Conservation (phyloP, 2,329 filamentous ascomycete genomes). For the Aspergillus piperis region DNA sequence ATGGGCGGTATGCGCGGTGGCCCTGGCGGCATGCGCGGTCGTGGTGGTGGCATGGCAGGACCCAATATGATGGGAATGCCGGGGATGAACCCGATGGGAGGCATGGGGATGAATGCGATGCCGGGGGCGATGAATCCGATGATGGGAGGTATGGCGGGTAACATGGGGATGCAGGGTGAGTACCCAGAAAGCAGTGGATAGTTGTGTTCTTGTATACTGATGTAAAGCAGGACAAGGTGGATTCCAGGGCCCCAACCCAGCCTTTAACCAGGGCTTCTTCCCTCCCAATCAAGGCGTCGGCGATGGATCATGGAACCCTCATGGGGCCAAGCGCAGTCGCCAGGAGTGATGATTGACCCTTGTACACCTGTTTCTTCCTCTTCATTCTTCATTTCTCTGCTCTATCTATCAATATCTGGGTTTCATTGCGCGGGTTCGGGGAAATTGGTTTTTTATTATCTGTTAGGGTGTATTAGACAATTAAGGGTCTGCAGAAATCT, state of each 20-base stretch:
- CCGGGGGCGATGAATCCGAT: constrained; percentile 61
- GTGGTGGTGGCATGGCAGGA: constrained; percentile 60
- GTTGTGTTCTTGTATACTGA: not conserved
- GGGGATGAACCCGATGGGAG: constrained; percentile 54
- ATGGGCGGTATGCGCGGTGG: constrained; percentile 58
- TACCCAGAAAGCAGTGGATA: not conserved
- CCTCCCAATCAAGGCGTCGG: constrained; percentile 51
- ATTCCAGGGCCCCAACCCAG: constrained; percentile 68
- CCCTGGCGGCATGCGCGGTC: constrained; percentile 60
- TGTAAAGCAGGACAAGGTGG: constrained; percentile 48
- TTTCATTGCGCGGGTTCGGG: constrained; percentile 15
- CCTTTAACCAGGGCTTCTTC: constrained; percentile 76
- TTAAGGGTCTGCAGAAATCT: constrained; percentile 14
- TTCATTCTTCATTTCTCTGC: too few species aligned
- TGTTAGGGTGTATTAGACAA: constrained; percentile 27
- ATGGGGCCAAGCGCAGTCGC: constrained; percentile 75
- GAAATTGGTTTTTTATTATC: constrained; percentile 19
- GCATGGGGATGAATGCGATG: constrained; percentile 57
- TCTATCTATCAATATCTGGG: not conserved
- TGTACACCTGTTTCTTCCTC: constrained; percentile 10
- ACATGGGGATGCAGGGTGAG: constrained; percentile 54
- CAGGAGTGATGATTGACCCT: constrained; percentile 57
- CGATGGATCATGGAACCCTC: constrained; percentile 74
- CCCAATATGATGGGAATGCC: constrained; percentile 57
- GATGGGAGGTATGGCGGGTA: constrained; percentile 52